Conservation (phyloP, 2,329 filamentous ascomycete species). For the Scedosporium minutisporum region DNA sequence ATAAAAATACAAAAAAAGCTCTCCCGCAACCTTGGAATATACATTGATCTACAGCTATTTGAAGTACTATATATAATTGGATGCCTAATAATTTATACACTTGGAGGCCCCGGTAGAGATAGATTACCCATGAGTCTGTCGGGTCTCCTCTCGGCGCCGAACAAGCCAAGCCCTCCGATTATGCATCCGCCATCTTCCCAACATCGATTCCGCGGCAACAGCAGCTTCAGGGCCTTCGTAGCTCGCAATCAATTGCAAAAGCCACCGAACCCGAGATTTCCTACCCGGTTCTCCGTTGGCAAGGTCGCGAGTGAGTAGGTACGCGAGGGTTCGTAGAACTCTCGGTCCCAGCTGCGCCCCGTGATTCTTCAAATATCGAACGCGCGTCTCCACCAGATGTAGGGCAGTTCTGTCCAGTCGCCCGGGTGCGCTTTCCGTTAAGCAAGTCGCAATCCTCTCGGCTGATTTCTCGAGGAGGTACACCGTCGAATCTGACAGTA, state of each 20-base stretch:
- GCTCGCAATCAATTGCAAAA: conserved; percentile 17
- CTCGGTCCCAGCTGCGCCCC: conserved; percentile 14
- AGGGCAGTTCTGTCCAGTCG: conserved; percentile 10
- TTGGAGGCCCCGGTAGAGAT: too few relatives aligned
- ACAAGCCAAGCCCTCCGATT: background rate
- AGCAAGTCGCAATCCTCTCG: background rate
- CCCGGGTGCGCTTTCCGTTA: background rate
- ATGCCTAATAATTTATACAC: too few relatives aligned
- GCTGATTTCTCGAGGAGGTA: background rate
- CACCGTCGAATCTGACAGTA: conserved; percentile 6
- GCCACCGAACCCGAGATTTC: conserved; percentile 19
- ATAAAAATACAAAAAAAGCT: too few relatives aligned
- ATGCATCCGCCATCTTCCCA: conserved; percentile 16
- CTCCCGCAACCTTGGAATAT: too few relatives aligned
- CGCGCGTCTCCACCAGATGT: conserved; percentile 19
- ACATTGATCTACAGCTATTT: too few relatives aligned
- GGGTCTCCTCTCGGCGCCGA: background rate
- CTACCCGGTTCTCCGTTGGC: conserved; percentile 22
- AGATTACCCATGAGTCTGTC: background rate
- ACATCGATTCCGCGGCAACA: conserved; percentile 7
- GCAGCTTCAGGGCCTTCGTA: conserved; percentile 14
- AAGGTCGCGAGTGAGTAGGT: conserved; percentile 22
- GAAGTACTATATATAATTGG: too few relatives aligned
- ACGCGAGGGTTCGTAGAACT: conserved; percentile 17
- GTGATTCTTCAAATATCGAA: conserved; percentile 15